Base-by-base conservation (phyloP, 2,329 filamentous ascomycete species). In the Penicillium sp. region DNA sequence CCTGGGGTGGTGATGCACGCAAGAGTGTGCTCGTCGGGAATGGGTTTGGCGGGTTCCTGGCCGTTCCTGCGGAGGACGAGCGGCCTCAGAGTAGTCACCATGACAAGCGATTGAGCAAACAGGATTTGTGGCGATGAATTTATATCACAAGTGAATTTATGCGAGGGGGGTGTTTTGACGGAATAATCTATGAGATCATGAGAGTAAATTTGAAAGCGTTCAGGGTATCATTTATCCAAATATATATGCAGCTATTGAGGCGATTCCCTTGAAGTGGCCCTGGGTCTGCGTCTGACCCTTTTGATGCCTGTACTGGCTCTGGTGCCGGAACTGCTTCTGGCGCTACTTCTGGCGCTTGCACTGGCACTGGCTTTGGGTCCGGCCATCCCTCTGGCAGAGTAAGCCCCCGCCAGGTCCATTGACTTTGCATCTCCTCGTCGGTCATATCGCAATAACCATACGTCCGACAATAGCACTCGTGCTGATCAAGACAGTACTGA, bases 21-120 rank as follows among this genome's bases (percentile, higher is more conserved):
- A 83, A 80, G 70, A 84, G 80, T 60, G 77, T 87, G 8, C 77
- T 88, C n/a, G 84, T 88, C 0, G 84, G 84, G 0, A 88, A 88
- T 65, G 85, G 85, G 2, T 86, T 86, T 56, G 85, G 85, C 27
- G 85, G 85, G 0, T 88, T 85, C 70, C 70, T 88, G 16, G 83
- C 85, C 16, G 79, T 88, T n/a, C 86, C 86, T 1, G 72, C 72
- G 18, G 80, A 82, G 10, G 79, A 80, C 46, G 68, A 65, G 24
- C 63, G 71, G 22, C 72, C 72, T 4, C 64, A 62, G 58, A 77
- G 72, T 49, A 72, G 70, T 46, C 61, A 67, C 9, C 29, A 51
- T 9, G 65, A 64, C 50, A 67, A 58, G 53, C 62, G 70, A n/a
- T 62, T 66, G 16, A 74, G 69, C 48, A 67, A 65, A 44, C 62